Evolutionary conservation across 73 alveolate species (phyloP).

Genomic region (Symbiodinium natans): DNA sequence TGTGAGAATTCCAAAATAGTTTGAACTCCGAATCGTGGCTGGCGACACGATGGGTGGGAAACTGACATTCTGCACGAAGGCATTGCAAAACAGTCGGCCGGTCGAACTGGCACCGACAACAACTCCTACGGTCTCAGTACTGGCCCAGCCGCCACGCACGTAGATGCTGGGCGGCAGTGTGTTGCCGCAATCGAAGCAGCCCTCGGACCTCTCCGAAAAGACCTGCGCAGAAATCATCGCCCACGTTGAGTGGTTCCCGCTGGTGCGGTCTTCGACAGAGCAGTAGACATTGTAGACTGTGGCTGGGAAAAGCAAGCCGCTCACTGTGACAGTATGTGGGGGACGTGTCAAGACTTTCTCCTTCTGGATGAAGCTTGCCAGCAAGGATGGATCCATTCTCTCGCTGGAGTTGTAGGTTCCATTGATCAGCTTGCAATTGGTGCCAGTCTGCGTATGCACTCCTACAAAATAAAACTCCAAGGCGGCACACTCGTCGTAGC

Average conservation of each 20-base stretch:
- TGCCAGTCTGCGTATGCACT: conserved; percentile 34
- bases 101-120: not conserved
- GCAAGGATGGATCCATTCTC: not conserved
- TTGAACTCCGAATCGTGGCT: conserved; percentile 16
- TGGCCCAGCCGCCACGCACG: conserved; percentile 52
- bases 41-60: not conserved
- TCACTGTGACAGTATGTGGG: conserved; percentile 57
- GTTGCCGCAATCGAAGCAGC: conserved; percentile 83
- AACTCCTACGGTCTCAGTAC: not conserved
- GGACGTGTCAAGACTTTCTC: conserved; percentile 25
- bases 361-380: conserved; percentile 78
- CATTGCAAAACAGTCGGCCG: not conserved
- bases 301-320: conserved; percentile 64
- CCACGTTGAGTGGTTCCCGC: conserved; percentile 40
- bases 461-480: conserved; percentile 52
- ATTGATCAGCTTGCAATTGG: conserved; percentile 60
- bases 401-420: not conserved
- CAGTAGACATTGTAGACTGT: conserved; percentile 81
- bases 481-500: conserved; percentile 15
- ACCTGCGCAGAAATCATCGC: conserved; percentile 11
- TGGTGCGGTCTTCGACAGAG: conserved; percentile 54
- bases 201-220: conserved; percentile 11
- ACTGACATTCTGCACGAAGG: not conserved
- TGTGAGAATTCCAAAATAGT: conserved; percentile 26
- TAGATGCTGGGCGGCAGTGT: conserved; percentile 13